A percentile compares a stretch with the other conserved stretches of the same genome.
These are phyloP conservation scores for Heliamphora pulchella DNA, from an alignment of 179 eudicot genomes.

Conservation along the genomic window DNA sequence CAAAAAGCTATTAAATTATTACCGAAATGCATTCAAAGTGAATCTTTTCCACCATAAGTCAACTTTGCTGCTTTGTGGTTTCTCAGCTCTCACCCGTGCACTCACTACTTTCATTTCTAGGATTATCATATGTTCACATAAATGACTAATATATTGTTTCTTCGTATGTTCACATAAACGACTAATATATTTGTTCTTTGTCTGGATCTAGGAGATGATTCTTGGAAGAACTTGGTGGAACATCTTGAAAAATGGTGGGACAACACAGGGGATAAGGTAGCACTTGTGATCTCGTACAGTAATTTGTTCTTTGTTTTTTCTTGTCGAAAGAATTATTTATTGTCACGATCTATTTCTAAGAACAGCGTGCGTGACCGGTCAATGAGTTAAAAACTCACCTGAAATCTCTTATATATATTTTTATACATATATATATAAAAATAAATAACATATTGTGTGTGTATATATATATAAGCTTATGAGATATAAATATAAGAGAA, in stretches of 20 bases:
- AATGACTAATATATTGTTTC: not conserved
- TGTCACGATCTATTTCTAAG: too few relatives aligned
- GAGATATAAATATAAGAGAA: too few relatives aligned
- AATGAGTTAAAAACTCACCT: too few relatives aligned
- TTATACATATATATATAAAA: too few relatives aligned
- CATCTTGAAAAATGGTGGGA: constrained; percentile 47
- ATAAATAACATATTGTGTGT: too few relatives aligned
- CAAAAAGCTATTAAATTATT: too few relatives aligned
- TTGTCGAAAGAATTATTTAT: too few relatives aligned
- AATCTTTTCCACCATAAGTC: not conserved
- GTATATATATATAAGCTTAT: too few relatives aligned
- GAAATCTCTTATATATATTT: too few relatives aligned
- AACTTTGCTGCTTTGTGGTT: not conserved
- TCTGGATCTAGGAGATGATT: constrained; percentile 16
- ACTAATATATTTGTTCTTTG: not conserved
- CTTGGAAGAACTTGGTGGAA: constrained; percentile 38
- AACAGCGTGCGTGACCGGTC: too few relatives aligned
- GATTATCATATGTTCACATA: not conserved
- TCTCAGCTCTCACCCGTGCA: not conserved
- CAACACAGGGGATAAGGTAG: constrained; percentile 30
- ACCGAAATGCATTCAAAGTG: not conserved
- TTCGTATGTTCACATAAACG: not conserved
- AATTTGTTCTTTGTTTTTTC: not conserved
- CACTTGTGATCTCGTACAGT: not conserved
- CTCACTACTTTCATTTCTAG: not conserved